Base-by-base conservation (phyloP, 2,329 filamentous ascomycete species). In the Parascedosporium putredinis region DNA sequence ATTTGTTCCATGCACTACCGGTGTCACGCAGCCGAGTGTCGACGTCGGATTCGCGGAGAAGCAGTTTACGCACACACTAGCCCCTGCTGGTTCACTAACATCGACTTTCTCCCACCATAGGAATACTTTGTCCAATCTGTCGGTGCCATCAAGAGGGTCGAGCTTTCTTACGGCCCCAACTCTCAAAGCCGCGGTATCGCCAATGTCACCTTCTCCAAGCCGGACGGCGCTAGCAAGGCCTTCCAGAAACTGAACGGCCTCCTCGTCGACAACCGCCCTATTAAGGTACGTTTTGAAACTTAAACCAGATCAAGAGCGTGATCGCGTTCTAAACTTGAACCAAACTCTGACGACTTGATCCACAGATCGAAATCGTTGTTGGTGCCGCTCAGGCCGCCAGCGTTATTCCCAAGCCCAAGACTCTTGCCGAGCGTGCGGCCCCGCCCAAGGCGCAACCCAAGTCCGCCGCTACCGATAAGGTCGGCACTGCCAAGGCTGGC, bases 61-160 rank as follows among this genome's bases (percentile, higher is more conserved):
- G 22, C 43, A 45, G 18, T 44, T 24, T 42, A 33, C 55, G 55
- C 50, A 50, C 54, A 47, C 16, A 24, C 25, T n/a, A 53, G 53
- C 55, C 57, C 57, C 54, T 50, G 51, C 53, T 51, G 67, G 65
- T 70, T 74, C 62, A 86, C 85, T 88, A 81, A 88, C 83, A 69
- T 72, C 66, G 63, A 68, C 18, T 40, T 73, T 74, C 67, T 68
- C 69, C 67, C 69, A 69, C 72, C 42, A 69, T 88, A 98, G 93
- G 93, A 98, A 73, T 98, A 97, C 71, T 97, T 98, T 68, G 72
- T 76, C 63, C 84, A 88, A 64, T 85, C 87, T 60, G 82, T 95
- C 66, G 91, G 90, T 58, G 80, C 86, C 55, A 87, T 97, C 70
- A 96, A 94, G 78, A 85, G 79, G 68, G 88, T 94, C 56, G 83